Conservation (phyloP, 495 filamentous ascomycete genomes). For the Tricharina praecox region DNA sequence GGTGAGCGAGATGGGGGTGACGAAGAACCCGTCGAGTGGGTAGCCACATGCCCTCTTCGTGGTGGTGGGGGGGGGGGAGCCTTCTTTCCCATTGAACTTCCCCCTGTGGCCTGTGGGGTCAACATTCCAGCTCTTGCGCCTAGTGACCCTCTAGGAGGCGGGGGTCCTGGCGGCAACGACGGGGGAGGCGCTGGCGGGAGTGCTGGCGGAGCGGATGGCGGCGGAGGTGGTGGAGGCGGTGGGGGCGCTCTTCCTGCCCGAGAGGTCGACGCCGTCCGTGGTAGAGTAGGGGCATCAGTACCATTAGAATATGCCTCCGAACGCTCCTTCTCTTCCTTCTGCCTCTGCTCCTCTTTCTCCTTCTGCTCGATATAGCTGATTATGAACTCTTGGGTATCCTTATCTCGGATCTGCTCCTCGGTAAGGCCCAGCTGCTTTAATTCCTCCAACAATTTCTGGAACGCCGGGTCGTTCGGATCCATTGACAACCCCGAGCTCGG, state of each 20-base stretch:
- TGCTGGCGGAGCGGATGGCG: slow-evolving; percentile 26
- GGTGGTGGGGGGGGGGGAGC: slow-evolving; percentile 75
- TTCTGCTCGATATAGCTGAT: slow-evolving; percentile 69
- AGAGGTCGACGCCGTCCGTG: no score
- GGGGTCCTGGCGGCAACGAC: slow-evolving; percentile 29
- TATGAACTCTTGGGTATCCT: slow-evolving; percentile 80
- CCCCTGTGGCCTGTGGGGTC: slow-evolving; percentile 54
- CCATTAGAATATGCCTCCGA: slow-evolving; percentile 81
- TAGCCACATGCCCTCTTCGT: slow-evolving; percentile 40
- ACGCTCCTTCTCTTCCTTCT: slow-evolving; percentile 48
- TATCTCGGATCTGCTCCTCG: slow-evolving; percentile 62
- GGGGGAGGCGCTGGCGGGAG: slow-evolving; percentile 32
- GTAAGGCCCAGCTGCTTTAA: slow-evolving; percentile 74
- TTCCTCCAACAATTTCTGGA: slow-evolving; percentile 65
- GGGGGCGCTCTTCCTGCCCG: slow-evolving; percentile 37
- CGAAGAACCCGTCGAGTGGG: slow-evolving; percentile 24
- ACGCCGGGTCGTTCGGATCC: slow-evolving; percentile 67
- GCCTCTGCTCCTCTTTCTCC: slow-evolving; percentile 29
- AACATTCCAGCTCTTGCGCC: slow-evolving; percentile 29
- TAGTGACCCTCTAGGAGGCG: slow-evolving; percentile 29
- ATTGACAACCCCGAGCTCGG: slow-evolving; percentile 41
- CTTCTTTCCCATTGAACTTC: slow-evolving; percentile 47
- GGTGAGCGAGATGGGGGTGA: slow-evolving; percentile 37
- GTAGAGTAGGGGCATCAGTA: no score
- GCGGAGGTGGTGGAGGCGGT: slow-evolving; percentile 35